These are phyloP conservation scores for Lipomyces yamanashiensis DNA, from an alignment of 805 yeast genomes.

Conservation along the genomic window DNA sequence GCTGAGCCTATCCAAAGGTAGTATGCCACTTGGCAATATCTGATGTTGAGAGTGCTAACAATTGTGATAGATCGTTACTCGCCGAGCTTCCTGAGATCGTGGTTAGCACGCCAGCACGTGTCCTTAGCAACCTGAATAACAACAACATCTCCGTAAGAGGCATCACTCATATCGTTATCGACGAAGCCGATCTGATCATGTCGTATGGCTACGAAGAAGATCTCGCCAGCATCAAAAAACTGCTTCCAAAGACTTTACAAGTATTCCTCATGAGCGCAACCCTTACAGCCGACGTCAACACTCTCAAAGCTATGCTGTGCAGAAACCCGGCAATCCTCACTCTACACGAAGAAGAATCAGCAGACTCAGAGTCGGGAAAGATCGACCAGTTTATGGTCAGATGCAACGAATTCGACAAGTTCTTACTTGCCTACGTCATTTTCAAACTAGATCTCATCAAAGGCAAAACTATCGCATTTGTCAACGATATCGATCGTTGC, in stretches of 20 bases:
- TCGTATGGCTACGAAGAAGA: slow-evolving; percentile 93
- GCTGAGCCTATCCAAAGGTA: slow-evolving; percentile 66
- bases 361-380: slow-evolving; percentile 52
- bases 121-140: slow-evolving; percentile 55
- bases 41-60: not conserved
- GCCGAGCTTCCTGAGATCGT: slow-evolving; percentile 78
- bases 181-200: slow-evolving; percentile 90
- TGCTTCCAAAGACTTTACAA: slow-evolving; percentile 79
- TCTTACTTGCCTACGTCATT: slow-evolving; percentile 85
- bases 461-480: slow-evolving; percentile 90
- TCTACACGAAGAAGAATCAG: slow-evolving; percentile 67
- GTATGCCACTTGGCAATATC: not conserved
- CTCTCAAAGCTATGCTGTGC: slow-evolving; percentile 76
- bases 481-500: slow-evolving; percentile 93
- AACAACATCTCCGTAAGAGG: slow-evolving; percentile 55
- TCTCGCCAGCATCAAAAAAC: slow-evolving; percentile 64
- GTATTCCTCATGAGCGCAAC: slow-evolving; percentile 97
- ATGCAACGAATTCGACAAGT: slow-evolving; percentile 88
- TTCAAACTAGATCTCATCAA: slow-evolving; percentile 84
- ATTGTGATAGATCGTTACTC: slow-evolving; percentile 56
- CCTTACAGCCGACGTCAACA: slow-evolving; percentile 80
- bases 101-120: slow-evolving; percentile 84
- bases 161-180: slow-evolving; percentile 78
- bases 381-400: slow-evolving; percentile 85
- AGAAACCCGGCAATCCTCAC: slow-evolving; percentile 62